Base-by-base conservation (phyloP, 805 yeast genomes). In the Pichia ethanolica region DNA sequence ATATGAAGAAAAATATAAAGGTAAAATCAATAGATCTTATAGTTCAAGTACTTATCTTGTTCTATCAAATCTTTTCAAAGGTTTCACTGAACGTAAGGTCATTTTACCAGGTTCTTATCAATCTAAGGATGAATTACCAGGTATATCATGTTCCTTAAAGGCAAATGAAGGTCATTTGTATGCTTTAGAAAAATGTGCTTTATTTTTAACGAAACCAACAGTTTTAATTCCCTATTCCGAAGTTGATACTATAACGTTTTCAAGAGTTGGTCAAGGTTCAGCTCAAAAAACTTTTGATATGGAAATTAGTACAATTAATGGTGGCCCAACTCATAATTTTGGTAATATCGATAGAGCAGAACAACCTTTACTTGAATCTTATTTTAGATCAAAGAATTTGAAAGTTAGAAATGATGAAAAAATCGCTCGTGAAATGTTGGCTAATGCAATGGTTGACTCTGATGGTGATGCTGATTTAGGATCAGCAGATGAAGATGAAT, bases 161-260 rank as follows among this genome's bases (percentile, higher is more conserved):
- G 98, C 98, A 0, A 85, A 87, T 45, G 98, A 93, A 71, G 98
- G 99, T 32, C 86, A 89, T 59, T 70, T 93, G 52, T 93, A 87
- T 66, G 89, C 95, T n/a, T 75, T 93, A 51, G 99, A 93, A 56
- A 86, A 88, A 68, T 86, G 96, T 49, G 79, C 93, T 62, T 70
- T 93, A 54, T 91, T 93, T 64, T 83, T 91, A 44, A 89, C 97
- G 27, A 93, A 93, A 65, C 97, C 99, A 42, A 89, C 97, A 0
- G 80, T 93, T 39, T 86, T 86, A 65, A 86, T 93, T 55, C 96
- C 97, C 49, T 86, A 80, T 65, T 72, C 86, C 0, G 98, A 93
- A 59, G 79, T 93, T 38, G 72, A 82, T 46, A 77, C 74, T 39
- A 81, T 93, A 34, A 81, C 86, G 36, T 84, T 93, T 71, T 86